Evolutionary conservation across 2,329 filamentous ascomycete genomes (phyloP).

Genomic region (Aspergillus tamarii): DNA sequence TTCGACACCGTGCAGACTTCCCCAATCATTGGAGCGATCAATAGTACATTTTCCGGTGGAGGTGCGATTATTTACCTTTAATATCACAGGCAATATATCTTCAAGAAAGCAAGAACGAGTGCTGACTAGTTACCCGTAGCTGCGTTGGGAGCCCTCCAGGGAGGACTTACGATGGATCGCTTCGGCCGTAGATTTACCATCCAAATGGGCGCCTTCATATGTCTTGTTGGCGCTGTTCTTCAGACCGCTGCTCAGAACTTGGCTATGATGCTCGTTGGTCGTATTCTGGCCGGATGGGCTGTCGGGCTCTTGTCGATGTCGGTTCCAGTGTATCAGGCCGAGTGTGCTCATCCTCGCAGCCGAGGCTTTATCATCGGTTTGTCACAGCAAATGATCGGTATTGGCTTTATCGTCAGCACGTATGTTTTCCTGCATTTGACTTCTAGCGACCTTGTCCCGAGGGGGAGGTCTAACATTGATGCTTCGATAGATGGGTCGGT

Average conservation of each 20-base stretch:
- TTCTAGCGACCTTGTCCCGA: not conserved
- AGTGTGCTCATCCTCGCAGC: conserved; percentile 62
- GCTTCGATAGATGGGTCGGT: conserved; percentile 47
- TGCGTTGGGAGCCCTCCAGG: conserved; percentile 58
- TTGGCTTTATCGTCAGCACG: conserved; percentile 50
- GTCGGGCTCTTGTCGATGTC: conserved; percentile 53
- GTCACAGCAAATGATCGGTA: conserved; percentile 49
- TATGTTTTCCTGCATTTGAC: conserved; percentile 20
- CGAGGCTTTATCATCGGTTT: conserved; percentile 54
- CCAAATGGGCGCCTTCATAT: conserved; percentile 62
- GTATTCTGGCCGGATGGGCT: conserved; percentile 54
- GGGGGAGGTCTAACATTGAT: conserved; percentile 13
- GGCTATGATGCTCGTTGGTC: conserved; percentile 60
- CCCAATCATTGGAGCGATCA: conserved; percentile 63
- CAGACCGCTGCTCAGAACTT: conserved; percentile 61
- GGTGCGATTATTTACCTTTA: conserved; percentile 31
- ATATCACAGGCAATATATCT: not conserved
- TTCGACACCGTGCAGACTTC: conserved; percentile 57
- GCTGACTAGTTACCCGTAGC: conserved; percentile 20
- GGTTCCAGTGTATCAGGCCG: conserved; percentile 66
- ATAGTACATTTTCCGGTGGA: conserved; percentile 65
- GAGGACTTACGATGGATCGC: conserved; percentile 62
- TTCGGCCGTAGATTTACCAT: conserved; percentile 64
- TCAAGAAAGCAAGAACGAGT: not conserved
- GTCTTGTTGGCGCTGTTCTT: conserved; percentile 60